Evolutionary conservation across 2,329 filamentous ascomycete species (phyloP).

Genomic region (Tolypocladium nubicola): DNA sequence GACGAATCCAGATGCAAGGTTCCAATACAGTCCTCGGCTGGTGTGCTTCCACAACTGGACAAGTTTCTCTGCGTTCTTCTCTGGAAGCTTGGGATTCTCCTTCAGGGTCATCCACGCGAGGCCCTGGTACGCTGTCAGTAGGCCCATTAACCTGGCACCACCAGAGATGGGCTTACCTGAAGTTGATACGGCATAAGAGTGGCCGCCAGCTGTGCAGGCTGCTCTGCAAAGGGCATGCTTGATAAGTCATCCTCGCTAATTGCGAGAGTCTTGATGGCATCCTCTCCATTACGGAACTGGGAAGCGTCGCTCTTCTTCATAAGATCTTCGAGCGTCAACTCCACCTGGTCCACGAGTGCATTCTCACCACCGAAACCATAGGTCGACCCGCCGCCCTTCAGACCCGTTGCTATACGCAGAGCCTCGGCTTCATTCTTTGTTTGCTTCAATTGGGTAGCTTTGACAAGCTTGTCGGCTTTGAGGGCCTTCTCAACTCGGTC

Average conservation of each 20-base stretch:
- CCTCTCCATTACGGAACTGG: conserved; percentile 52
- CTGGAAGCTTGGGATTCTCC: conserved; percentile 59
- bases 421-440: conserved; percentile 43
- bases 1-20: conserved; percentile 51
- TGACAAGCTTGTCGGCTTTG: conserved; percentile 53
- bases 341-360: conserved; percentile 17
- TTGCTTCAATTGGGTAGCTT: conserved; percentile 43
- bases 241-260: conserved; percentile 59
- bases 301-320: conserved; percentile 56
- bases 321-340: conserved; percentile 50
- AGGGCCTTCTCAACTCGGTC: conserved; percentile 49
- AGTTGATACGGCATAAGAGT: conserved; percentile 70
- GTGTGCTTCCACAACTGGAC: conserved; percentile 70
- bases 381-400: conserved; percentile 27
- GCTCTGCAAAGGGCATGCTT: conserved; percentile 60
- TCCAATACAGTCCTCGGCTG: conserved; percentile 42
- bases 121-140: conserved; percentile 39
- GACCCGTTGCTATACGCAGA: conserved; percentile 32
- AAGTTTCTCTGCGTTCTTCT: conserved; percentile 41
- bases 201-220: conserved; percentile 55
- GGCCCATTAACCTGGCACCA: neutral
- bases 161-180: conserved; percentile 28
- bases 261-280: conserved; percentile 60
- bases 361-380: conserved; percentile 21
- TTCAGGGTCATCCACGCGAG: conserved; percentile 72